Evolutionary conservation across 2,329 filamentous ascomycete species (phyloP).

Genomic region (Cladophialophora exuberans): DNA sequence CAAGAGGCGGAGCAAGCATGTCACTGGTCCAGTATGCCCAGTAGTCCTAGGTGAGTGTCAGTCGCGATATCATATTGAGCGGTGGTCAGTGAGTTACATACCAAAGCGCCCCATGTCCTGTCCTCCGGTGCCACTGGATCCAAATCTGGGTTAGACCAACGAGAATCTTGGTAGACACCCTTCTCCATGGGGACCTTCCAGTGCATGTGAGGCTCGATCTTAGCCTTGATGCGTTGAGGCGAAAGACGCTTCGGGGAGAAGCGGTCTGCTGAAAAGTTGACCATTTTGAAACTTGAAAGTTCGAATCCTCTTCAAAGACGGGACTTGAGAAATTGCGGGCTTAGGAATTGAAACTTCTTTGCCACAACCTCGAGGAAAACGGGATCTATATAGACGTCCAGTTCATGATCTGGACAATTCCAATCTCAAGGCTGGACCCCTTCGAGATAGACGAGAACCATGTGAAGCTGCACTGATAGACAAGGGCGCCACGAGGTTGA

Average conservation of each 20-base stretch:
- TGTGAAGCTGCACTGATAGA: conserved; percentile 23
- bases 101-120: conserved; percentile 50
- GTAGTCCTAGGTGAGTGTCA: conserved; percentile 11
- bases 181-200: conserved; percentile 43
- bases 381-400: conserved; percentile 24
- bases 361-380: not conserved
- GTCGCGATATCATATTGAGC: not conserved
- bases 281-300: conserved; percentile 14
- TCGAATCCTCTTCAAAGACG: not conserved
- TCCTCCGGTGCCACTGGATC: conserved; percentile 46
- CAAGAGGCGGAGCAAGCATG: conserved; percentile 48
- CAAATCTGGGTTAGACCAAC: conserved; percentile 54
- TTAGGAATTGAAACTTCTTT: conserved; percentile 5
- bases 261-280: conserved; percentile 23
- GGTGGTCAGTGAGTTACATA: conserved; percentile 12
- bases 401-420: not conserved
- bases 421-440: conserved; percentile 12
- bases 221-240: conserved; percentile 40
- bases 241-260: conserved; percentile 33
- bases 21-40: conserved; percentile 54
- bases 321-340: not conserved
- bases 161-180: conserved; percentile 44
- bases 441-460: conserved; percentile 18
- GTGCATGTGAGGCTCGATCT: conserved; percentile 43
- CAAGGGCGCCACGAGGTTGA: conserved; percentile 21